Evolutionary conservation across 441 rosid species (phyloP).

Genomic region (Rhodomyrtus psidioides): DNA sequence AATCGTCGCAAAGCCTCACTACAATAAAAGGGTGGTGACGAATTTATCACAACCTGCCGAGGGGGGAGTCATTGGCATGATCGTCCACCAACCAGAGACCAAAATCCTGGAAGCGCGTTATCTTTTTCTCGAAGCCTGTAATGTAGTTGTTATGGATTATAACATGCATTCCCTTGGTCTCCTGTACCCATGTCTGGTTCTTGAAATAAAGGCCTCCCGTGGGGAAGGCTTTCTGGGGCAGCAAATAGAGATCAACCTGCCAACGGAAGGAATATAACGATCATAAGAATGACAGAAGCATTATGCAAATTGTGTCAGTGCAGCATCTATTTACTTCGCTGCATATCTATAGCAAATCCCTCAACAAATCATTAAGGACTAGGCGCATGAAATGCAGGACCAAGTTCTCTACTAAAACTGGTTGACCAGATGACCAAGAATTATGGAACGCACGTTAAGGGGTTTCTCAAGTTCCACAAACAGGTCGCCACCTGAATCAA

Average conservation of each 20-base stretch:
- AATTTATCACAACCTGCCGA: slow-evolving; percentile 36
- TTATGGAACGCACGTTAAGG: not conserved
- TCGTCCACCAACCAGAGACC: slow-evolving; percentile 81
- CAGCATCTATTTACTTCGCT: not conserved
- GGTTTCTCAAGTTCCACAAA: not conserved
- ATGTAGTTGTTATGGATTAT: slow-evolving; percentile 80
- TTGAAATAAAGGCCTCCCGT: slow-evolving; percentile 80
- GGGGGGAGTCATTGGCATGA: slow-evolving; percentile 53
- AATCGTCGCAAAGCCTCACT: not conserved
- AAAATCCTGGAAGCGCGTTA: slow-evolving; percentile 61
- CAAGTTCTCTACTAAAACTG: not conserved
- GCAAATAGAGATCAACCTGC: slow-evolving; percentile 76
- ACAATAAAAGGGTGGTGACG: not conserved
- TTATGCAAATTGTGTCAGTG: not conserved
- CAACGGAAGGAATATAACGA: slow-evolving; percentile 2
- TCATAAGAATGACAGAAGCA: not conserved
- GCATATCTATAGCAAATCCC: not conserved
- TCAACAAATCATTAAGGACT: not conserved
- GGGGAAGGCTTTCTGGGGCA: slow-evolving; percentile 75
- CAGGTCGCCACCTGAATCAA: not conserved
- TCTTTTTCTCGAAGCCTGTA: slow-evolving; percentile 66
- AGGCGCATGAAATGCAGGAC: not conserved
- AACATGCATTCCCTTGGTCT: slow-evolving; percentile 69
- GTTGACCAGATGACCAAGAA: not conserved
- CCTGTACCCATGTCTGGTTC: slow-evolving; percentile 71